phyloP scores from a whole-genome alignment of 2,329 filamentous ascomycete genomes.

The Trichoderma sp. region DNA sequence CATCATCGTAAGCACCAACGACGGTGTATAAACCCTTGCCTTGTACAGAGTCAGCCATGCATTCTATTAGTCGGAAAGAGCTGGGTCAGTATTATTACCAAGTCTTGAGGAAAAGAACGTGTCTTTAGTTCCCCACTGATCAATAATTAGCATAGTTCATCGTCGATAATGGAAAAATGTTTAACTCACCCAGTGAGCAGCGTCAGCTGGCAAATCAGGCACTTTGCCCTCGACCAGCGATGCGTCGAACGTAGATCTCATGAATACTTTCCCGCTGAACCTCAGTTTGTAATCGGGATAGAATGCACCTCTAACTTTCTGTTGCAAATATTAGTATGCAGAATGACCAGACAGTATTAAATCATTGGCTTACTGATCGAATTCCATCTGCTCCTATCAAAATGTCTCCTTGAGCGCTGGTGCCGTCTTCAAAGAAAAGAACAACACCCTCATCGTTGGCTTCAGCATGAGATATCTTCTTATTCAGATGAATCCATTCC shows the following conservation, averaged over 20 bases:
- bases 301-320: slow-evolving; percentile 18
- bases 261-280: slow-evolving; percentile 20
- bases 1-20: slow-evolving; percentile 40
- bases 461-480: slow-evolving; percentile 35
- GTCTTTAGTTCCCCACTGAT: slow-evolving; percentile 9
- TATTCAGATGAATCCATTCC: slow-evolving; percentile 42
- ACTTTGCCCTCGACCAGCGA: slow-evolving; percentile 20
- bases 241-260: slow-evolving; percentile 21
- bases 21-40: slow-evolving; percentile 40
- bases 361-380: slow-evolving; percentile 40
- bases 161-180: neutral
- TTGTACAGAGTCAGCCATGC: neutral
- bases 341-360: neutral
- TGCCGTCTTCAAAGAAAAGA: slow-evolving; percentile 44
- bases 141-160: slow-evolving; percentile 18
- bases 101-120: slow-evolving; percentile 35
- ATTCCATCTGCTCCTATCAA: slow-evolving; percentile 53
- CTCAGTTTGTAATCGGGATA: slow-evolving; percentile 13
- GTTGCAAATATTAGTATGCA: neutral
- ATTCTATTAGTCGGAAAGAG: neutral
- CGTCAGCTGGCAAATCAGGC: slow-evolving; percentile 19
- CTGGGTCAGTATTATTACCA: slow-evolving; percentile 23
- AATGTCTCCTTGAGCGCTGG: slow-evolving; percentile 41
- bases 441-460: slow-evolving; percentile 28
- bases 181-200: slow-evolving; percentile 20